A percentile compares a stretch with the other conserved stretches of the same genome.
phyloP scores from a whole-genome alignment of 148 eudicot genomes.

The Drosera capensis region DNA sequence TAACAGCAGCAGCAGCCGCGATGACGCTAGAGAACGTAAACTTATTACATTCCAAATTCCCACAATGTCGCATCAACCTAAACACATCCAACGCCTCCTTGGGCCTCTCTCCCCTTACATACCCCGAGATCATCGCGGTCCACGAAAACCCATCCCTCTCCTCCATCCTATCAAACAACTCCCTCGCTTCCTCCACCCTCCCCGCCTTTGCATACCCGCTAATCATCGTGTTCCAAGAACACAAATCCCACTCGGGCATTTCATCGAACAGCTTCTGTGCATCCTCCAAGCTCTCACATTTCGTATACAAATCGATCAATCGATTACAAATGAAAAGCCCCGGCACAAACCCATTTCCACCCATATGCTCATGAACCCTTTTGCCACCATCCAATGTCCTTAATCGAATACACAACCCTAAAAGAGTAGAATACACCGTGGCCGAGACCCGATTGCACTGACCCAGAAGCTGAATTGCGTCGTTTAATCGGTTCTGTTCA shows the following conservation, averaged over 20 bases:
- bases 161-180: constrained; percentile 39
- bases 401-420: constrained; percentile 20
- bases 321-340: constrained; percentile 29
- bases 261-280: constrained; percentile 39
- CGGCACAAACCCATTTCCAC: constrained; percentile 21
- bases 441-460: constrained; percentile 13
- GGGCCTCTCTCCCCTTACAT: constrained; percentile 23
- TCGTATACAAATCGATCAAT: constrained; percentile 22
- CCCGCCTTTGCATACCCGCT: constrained; percentile 29
- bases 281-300: constrained; percentile 35
- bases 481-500: constrained; percentile 24
- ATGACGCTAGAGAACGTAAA: constrained; percentile 43
- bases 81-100: constrained; percentile 37
- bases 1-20: constrained; percentile 29
- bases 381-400: constrained; percentile 28
- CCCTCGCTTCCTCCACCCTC: constrained; percentile 13
- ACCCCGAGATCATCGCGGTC: constrained; percentile 53
- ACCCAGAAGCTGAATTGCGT: constrained; percentile 26
- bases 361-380: constrained; percentile 31
- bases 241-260: constrained; percentile 26
- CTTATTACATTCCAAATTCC: constrained; percentile 20
- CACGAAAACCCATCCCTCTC: constrained; percentile 42
- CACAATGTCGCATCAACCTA: constrained; percentile 25
- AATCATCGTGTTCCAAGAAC: constrained; percentile 49
- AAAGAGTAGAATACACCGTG: constrained; percentile 15